Evolutionary conservation across 2,329 filamentous ascomycete species (phyloP).

Genomic region (Coleophoma cylindrospora): DNA sequence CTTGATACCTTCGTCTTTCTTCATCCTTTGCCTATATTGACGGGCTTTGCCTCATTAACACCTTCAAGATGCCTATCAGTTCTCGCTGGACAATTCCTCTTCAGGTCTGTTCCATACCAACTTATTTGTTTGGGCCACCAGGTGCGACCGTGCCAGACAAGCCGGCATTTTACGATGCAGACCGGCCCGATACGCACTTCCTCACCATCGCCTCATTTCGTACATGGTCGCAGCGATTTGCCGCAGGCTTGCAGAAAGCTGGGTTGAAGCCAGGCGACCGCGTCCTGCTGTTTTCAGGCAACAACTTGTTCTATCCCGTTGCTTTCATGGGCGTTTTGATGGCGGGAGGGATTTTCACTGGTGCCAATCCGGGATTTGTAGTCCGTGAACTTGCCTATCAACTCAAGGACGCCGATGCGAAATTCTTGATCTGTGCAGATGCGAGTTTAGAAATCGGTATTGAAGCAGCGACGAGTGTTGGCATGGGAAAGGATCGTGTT

Average conservation of each 20-base stretch:
- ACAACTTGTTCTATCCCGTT: constrained; percentile 67
- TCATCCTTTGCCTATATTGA: too few relatives aligned
- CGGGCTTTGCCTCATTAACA: too few relatives aligned
- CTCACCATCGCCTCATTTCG: constrained; percentile 62
- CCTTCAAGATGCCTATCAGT: constrained; percentile 17
- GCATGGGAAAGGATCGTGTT: constrained; percentile 48
- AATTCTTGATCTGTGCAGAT: constrained; percentile 61
- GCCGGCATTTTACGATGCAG: constrained; percentile 57
- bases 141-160: constrained; percentile 36
- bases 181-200: constrained; percentile 60
- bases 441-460: constrained; percentile 56
- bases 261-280: constrained; percentile 66
- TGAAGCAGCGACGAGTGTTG: constrained; percentile 56
- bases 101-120: constrained; percentile 40
- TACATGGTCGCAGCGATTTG: constrained; percentile 67
- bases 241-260: constrained; percentile 57
- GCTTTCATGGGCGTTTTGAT: constrained; percentile 70
- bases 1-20: too few relatives aligned
- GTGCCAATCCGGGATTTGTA: constrained; percentile 67
- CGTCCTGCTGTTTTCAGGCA: constrained; percentile 68
- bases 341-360: constrained; percentile 74
- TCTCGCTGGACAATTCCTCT: constrained; percentile 18
- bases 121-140: constrained; percentile 50
- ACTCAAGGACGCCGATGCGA: constrained; percentile 64
- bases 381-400: constrained; percentile 71